Evolutionary conservation across 2,329 filamentous ascomycete species (phyloP).

Genomic region (Dothidotthia symphoricarpi): DNA sequence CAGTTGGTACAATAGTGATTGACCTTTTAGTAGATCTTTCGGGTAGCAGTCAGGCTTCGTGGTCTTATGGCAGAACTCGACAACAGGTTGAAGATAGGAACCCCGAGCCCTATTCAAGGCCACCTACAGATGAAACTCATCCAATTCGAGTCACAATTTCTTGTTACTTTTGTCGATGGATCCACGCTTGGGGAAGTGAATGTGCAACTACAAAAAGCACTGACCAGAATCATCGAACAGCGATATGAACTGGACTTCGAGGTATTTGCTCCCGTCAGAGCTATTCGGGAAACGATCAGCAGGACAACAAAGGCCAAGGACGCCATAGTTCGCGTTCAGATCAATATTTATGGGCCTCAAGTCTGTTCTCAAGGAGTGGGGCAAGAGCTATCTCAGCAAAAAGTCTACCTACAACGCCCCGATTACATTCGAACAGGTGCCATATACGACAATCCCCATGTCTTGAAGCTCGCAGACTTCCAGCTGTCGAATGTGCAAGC

Average conservation of each 20-base stretch:
- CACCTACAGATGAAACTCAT: constrained; percentile 16
- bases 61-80: constrained; percentile 27
- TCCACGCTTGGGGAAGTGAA: constrained; percentile 19
- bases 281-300: constrained; percentile 23
- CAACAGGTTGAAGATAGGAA: constrained; percentile 6
- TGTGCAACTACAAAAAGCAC: constrained; percentile 17
- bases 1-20: background rate
- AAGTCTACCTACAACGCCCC: constrained; percentile 28
- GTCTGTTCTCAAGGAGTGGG: constrained; percentile 12
- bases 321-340: constrained; percentile 25
- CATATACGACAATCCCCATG: constrained; percentile 29
- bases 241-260: constrained; percentile 19
- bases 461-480: constrained; percentile 17
- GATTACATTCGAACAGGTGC: constrained; percentile 13
- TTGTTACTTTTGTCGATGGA: constrained; percentile 17
- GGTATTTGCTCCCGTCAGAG: constrained; percentile 19
- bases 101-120: constrained; percentile 11
- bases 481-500: constrained; percentile 1
- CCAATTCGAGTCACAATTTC: constrained; percentile 9
- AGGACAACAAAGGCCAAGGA: constrained; percentile 23
- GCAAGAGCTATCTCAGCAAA: constrained; percentile 17
- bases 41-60: constrained; percentile 16
- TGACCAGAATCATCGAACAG: constrained; percentile 16
- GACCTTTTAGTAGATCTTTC: constrained; percentile 13
- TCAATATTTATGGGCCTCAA: constrained; percentile 25